A percentile compares a stretch with the other conserved stretches of the same genome.
Conservation (phyloP, 192 early-diverging fungal genomes). For the Polychytrium aggregatum region DNA sequence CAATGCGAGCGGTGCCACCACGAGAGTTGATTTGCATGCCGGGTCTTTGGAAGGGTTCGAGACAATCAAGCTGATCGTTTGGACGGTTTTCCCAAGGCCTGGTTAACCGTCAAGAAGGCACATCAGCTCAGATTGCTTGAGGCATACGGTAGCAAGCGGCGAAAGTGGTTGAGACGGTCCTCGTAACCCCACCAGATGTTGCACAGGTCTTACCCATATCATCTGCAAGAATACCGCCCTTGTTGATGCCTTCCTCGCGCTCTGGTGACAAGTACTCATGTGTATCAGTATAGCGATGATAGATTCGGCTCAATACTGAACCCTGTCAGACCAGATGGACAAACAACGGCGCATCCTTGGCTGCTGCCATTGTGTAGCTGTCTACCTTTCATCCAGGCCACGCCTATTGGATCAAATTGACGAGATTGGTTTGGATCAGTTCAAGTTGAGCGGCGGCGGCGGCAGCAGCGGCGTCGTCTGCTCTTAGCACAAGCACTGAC, state of each 20-base stretch:
- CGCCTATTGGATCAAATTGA: neutral
- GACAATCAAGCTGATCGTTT: constrained; percentile 53
- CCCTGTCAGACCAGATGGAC: too few relatives aligned
- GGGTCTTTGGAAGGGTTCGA: constrained; percentile 31
- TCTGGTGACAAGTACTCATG: too few relatives aligned
- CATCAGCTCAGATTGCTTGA: neutral
- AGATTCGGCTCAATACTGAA: too few relatives aligned
- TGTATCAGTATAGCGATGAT: too few relatives aligned
- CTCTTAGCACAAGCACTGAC: neutral
- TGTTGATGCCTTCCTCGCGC: constrained; percentile 18
- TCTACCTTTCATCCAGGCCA: constrained; percentile 32
- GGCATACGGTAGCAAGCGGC: too few relatives aligned
- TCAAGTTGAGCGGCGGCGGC: too few relatives aligned
- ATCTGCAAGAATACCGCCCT: constrained; percentile 28
- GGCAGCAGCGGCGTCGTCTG: too few relatives aligned
- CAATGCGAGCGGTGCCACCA: constrained; percentile 58
- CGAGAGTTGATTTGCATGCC: constrained; percentile 51
- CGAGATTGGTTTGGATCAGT: neutral
- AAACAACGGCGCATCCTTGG: too few relatives aligned
- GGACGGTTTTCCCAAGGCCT: constrained; percentile 65
- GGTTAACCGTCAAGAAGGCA: neutral
- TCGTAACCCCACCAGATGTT: constrained; percentile 1
- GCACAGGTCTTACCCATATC: constrained; percentile 14
- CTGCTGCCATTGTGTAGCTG: too few relatives aligned
- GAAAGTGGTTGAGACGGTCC: neutral